Evolutionary conservation across 2,329 filamentous ascomycete species (phyloP).

Genomic region (Paracamarosporium sp.): DNA sequence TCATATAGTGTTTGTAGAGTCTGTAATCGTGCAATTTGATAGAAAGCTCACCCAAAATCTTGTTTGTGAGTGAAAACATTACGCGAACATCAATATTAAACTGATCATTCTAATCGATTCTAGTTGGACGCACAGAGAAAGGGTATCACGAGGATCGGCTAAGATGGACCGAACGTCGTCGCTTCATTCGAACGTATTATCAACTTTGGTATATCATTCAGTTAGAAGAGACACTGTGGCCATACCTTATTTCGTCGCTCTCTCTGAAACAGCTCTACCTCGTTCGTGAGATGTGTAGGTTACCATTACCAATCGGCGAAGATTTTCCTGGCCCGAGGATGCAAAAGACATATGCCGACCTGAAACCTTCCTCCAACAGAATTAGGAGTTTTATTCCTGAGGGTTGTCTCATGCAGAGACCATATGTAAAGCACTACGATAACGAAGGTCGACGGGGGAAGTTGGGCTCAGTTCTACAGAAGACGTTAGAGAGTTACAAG

Average conservation of each 20-base stretch:
- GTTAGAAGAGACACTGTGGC: not conserved
- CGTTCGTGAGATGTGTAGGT: conserved; percentile 2
- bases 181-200: conserved; percentile 10
- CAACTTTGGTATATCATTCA: conserved; percentile 6
- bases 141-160: not conserved
- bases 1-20: not conserved
- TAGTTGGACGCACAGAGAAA: too few species aligned
- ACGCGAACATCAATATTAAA: not conserved
- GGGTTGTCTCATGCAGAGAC: too few species aligned
- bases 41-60: not conserved
- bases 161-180: not conserved
- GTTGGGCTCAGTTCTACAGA: too few species aligned
- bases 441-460: too few species aligned
- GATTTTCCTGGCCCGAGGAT: not conserved
- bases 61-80: not conserved
- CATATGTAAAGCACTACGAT: too few species aligned
- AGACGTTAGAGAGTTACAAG: too few species aligned
- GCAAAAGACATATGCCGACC: not conserved
- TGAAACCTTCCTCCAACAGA: too few species aligned
- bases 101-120: not conserved
- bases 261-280: conserved; percentile 7
- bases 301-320: conserved; percentile 7
- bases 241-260: not conserved
- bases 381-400: too few species aligned
- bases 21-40: not conserved